Conservation (phyloP, 441 rosid species). For the Daphne laureola region DNA sequence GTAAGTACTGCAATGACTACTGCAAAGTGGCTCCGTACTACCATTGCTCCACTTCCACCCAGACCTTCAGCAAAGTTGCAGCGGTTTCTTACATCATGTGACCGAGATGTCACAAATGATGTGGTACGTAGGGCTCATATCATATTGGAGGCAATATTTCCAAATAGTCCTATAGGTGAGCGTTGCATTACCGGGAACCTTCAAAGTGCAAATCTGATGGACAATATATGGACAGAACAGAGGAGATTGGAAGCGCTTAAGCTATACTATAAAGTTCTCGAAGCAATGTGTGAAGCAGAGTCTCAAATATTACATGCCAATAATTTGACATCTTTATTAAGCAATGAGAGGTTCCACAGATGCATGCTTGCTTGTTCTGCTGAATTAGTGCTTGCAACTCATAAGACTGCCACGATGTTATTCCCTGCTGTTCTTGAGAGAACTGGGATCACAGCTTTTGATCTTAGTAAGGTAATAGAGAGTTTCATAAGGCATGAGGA, state of each 20-base stretch:
- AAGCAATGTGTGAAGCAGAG: slow-evolving; percentile 94
- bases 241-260: slow-evolving; percentile 79
- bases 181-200: slow-evolving; percentile 52
- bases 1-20: slow-evolving; percentile 95
- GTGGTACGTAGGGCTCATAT: slow-evolving; percentile 76
- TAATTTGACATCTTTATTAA: slow-evolving; percentile 81
- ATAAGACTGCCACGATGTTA: slow-evolving; percentile 87
- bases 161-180: slow-evolving; percentile 60
- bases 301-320: slow-evolving; percentile 68
- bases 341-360: slow-evolving; percentile 97
- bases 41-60: slow-evolving; percentile 70
- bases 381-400: slow-evolving; percentile 89
- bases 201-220: slow-evolving; percentile 78
- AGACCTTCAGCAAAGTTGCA: slow-evolving; percentile 73
- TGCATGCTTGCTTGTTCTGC: slow-evolving; percentile 99
- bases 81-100: slow-evolving; percentile 70
- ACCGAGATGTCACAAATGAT: slow-evolving; percentile 72
- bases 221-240: slow-evolving; percentile 94
- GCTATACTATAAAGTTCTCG: slow-evolving; percentile 85
- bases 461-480: slow-evolving; percentile 97
- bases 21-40: slow-evolving; percentile 90
- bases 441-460: slow-evolving; percentile 98
- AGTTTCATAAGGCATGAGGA: slow-evolving; percentile 96
- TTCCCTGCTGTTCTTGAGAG: slow-evolving; percentile 94
- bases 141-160: slow-evolving; percentile 90